Percentiles rank a stretch among this genome's conserved stretches.
These are phyloP conservation scores for Apiospora kogelbergensis DNA, from an alignment of 2,329 filamentous ascomycete species.

Conservation along the genomic window DNA sequence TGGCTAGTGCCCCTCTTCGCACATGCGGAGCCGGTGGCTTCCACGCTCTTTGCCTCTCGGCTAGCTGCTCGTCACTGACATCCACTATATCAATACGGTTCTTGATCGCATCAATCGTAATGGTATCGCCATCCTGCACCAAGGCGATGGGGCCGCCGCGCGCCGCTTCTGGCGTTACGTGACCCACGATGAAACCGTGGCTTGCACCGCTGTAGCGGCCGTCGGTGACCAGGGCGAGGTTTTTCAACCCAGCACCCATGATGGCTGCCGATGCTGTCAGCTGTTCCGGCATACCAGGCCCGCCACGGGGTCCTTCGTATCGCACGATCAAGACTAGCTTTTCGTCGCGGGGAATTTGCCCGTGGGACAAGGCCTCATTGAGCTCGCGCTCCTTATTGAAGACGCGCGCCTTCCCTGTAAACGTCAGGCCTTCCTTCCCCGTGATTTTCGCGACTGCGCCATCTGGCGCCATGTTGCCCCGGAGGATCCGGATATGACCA, in stretches of 20 bases:
- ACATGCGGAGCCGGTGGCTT: slow-evolving; percentile 69
- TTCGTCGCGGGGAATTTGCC: slow-evolving; percentile 68
- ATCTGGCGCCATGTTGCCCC: slow-evolving; percentile 83
- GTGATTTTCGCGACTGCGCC: slow-evolving; percentile 96
- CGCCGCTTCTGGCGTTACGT: slow-evolving; percentile 88
- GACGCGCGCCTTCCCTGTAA: slow-evolving; percentile 77
- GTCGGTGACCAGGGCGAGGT: slow-evolving; percentile 89
- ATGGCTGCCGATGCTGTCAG: slow-evolving; percentile 85
- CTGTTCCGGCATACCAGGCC: slow-evolving; percentile 95
- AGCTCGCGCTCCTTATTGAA: slow-evolving; percentile 86
- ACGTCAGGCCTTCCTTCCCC: slow-evolving; percentile 84
- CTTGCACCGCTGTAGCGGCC: slow-evolving; percentile 85
- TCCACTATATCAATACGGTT: slow-evolving; percentile 70
- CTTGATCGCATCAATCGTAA: slow-evolving; percentile 82
- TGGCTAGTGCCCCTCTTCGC: slow-evolving; percentile 81
- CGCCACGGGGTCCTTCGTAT: slow-evolving; percentile 91
- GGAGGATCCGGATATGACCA: slow-evolving; percentile 85
- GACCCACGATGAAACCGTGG: slow-evolving; percentile 67
- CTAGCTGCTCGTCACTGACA: slow-evolving; percentile 70
- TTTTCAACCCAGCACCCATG: slow-evolving; percentile 86
- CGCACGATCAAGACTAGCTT: slow-evolving; percentile 88
- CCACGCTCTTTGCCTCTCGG: slow-evolving; percentile 64
- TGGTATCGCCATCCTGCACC: slow-evolving; percentile 74
- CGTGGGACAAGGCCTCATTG: slow-evolving; percentile 68
- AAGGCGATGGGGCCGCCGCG: slow-evolving; percentile 86